Evolutionary conservation across 192 early-diverging fungal genomes (phyloP), one percentile per base, ranked within the genome.

Genomic region (Funneliformis geosporum): DNA sequence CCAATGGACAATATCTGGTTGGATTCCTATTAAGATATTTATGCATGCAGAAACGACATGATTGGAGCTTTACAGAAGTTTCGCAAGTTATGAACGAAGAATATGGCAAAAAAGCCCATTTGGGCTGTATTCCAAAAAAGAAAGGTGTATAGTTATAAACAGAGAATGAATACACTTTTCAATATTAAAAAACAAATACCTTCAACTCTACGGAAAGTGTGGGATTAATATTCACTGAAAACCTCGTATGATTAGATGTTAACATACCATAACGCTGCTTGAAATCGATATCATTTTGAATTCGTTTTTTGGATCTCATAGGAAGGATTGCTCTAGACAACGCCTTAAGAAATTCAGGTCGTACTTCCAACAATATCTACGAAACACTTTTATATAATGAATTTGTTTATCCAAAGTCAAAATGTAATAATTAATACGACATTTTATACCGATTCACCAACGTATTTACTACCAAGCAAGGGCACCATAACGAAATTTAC

Each of bases 1-100:
- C 93, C 50, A 95, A 85, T 5, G 93, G 91, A 65, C 94, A 95
- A 73, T 89, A 92, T 39, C 80, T 78, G 5, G 71, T 38, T n/a
- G 61, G 12, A 11, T 80, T 79, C 12, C 68, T 80, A 80, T 94
- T 92, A 14, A 72, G 79, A 43, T 88, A 76, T 75, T 94, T 89
- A 71, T 95, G 88, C 93, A 95, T 93, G 82, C 94, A 95, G 80
- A 89, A 93, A 5, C 91, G 90, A 69, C 94, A 95, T 12, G 89
- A 88, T 16, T 84, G 83, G 18, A 71, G 80, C 78, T 93, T 94
- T 42, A 89, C 85, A 18, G 67, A 79, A 28, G 84, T 73, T 18
- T 82, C 73, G 16, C n/a, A n/a, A n/a, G n/a, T n/a, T n/a, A 92
- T 84, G 25, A 74, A 79, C 38, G 71, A 18, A 3, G 90, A 87